Evolutionary conservation across 257 asterid species (phyloP).

Genomic region (Solanum piurae): DNA sequence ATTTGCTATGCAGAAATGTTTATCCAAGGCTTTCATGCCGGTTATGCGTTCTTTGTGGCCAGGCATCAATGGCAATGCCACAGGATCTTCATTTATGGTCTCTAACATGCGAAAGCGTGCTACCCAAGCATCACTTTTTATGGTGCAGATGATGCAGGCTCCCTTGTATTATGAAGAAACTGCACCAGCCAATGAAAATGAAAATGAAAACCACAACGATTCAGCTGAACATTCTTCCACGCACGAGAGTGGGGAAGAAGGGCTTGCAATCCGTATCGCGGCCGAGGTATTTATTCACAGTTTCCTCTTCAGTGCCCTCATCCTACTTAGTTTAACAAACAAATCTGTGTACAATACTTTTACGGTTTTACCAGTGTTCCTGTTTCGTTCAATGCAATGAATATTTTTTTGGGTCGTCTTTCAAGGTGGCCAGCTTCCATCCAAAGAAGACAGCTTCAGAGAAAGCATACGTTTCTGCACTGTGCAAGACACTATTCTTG

Average conservation of each 20-base stretch:
- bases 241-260: conserved; percentile 80
- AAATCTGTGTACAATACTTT: not conserved
- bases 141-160: conserved; percentile 95
- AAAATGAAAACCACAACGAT: conserved; percentile 14
- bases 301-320: not conserved
- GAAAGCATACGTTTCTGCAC: conserved; percentile 62
- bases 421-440: conserved; percentile 55
- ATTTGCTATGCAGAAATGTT: conserved; percentile 50
- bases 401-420: conserved; percentile 2
- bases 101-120: conserved; percentile 86
- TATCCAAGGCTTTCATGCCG: conserved; percentile 71
- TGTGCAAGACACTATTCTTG: conserved; percentile 54
- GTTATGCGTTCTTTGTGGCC: conserved; percentile 91
- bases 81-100: conserved; percentile 47
- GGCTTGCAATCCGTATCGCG: conserved; percentile 77
- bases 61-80: conserved; percentile 53
- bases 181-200: conserved; percentile 18
- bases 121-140: conserved; percentile 81
- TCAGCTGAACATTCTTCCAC: conserved; percentile 25
- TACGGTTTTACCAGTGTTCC: not conserved
- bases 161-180: conserved; percentile 45
- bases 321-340: not conserved
- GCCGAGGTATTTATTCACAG: conserved; percentile 50
- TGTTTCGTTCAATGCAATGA: conserved; percentile 1
- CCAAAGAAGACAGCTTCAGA: conserved; percentile 76